These are phyloP conservation scores for Aspergillus novofumigatus DNA, from an alignment of 2,329 filamentous ascomycete genomes.

Conservation along the genomic window DNA sequence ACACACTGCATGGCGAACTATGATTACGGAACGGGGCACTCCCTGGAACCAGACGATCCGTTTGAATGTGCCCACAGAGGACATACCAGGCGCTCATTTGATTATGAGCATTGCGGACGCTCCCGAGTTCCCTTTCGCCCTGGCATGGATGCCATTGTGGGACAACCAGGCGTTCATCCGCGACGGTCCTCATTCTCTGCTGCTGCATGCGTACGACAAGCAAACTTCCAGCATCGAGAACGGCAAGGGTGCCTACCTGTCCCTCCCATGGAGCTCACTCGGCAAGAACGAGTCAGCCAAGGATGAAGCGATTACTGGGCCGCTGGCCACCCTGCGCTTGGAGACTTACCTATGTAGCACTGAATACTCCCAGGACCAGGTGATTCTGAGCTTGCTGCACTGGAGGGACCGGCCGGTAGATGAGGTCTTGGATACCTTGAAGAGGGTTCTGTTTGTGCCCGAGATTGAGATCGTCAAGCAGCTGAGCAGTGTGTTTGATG, in stretches of 20 bases:
- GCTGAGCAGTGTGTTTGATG: slow-evolving; percentile 80
- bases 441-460: slow-evolving; percentile 84
- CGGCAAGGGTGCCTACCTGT: slow-evolving; percentile 83
- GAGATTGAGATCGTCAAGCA: slow-evolving; percentile 98
- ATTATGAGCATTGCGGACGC: slow-evolving; percentile 86
- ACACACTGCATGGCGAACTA: slow-evolving; percentile 83
- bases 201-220: slow-evolving; percentile 90
- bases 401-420: slow-evolving; percentile 75
- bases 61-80: slow-evolving; percentile 70
- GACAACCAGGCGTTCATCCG: slow-evolving; percentile 82
- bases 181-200: slow-evolving; percentile 74
- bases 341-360: slow-evolving; percentile 92
- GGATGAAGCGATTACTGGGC: slow-evolving; percentile 69
- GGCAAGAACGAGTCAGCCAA: slow-evolving; percentile 64
- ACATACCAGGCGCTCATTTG: slow-evolving; percentile 78
- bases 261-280: slow-evolving; percentile 71
- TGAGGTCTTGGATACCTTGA: slow-evolving; percentile 69
- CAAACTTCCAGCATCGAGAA: slow-evolving; percentile 67
- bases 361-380: slow-evolving; percentile 85
- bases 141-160: slow-evolving; percentile 93
- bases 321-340: slow-evolving; percentile 72
- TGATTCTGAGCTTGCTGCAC: slow-evolving; percentile 74
- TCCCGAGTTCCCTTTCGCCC: slow-evolving; percentile 81
- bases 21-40: slow-evolving; percentile 71
- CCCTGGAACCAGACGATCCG: slow-evolving; percentile 86